These are phyloP conservation scores for Phaeophleospora eucalypticola DNA, from an alignment of 2,329 filamentous ascomycete genomes.

Conservation along the genomic window DNA sequence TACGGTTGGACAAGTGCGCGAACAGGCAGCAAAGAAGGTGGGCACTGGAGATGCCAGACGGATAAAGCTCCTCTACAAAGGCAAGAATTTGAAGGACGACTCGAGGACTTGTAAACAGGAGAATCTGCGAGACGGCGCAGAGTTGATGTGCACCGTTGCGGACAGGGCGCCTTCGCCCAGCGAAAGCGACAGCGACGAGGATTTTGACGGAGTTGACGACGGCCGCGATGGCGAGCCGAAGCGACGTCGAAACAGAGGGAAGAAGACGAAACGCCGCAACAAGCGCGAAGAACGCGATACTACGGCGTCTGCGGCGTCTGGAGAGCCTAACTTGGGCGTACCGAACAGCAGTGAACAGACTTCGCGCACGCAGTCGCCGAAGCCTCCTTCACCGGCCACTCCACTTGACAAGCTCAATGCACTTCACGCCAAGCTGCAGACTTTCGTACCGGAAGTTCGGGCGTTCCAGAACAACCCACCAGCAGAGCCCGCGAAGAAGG, in stretches of 20 bases:
- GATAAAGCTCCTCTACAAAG: conserved; percentile 71
- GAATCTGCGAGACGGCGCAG: conserved; percentile 56
- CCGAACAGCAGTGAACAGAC: conserved; percentile 30
- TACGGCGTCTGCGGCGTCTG: conserved; percentile 27
- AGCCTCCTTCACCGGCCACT: conserved; percentile 38
- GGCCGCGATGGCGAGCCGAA: conserved; percentile 32
- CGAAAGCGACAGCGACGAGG: conserved; percentile 38
- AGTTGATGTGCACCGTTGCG: conserved; percentile 57
- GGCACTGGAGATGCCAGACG: conserved; percentile 54
- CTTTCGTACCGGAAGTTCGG: conserved; percentile 61
- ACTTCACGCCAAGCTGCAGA: conserved; percentile 62
- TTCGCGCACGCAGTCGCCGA: conserved; percentile 39
- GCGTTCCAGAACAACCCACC: conserved; percentile 62
- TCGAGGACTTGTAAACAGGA: conserved; percentile 55
- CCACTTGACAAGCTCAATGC: conserved; percentile 62
- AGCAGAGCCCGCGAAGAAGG: conserved; percentile 60
- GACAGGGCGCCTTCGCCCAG: conserved; percentile 44
- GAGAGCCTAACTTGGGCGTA: conserved; percentile 36
- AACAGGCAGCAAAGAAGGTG: conserved; percentile 64
- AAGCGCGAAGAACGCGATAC: conserved; percentile 35
- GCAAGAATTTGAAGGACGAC: conserved; percentile 64
- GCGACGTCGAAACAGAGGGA: conserved; percentile 38
- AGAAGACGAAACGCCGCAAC: conserved; percentile 42
- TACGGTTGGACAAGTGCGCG: conserved; percentile 60
- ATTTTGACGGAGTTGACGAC: conserved; percentile 32